Conservation (phyloP, 345 rosid species). For the Brassica cretica region DNA sequence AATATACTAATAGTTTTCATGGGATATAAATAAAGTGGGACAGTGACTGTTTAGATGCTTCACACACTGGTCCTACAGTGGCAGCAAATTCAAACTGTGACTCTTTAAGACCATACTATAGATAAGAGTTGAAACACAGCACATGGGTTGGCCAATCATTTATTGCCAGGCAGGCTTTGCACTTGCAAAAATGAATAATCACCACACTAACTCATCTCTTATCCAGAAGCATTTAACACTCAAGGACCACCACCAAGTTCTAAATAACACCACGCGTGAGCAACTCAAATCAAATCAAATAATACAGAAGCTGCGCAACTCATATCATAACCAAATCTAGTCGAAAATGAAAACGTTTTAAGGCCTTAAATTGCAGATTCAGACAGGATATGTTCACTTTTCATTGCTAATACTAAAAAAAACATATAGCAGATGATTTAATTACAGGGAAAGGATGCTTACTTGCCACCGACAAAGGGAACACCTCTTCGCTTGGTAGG, state of each 20-base stretch:
- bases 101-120: slow-evolving; percentile 1
- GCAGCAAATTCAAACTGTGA: slow-evolving; percentile 26
- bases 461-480: slow-evolving; percentile 73
- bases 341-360: not conserved
- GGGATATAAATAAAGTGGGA: slow-evolving; percentile 3
- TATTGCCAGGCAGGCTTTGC: slow-evolving; percentile 3
- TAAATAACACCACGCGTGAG: slow-evolving; percentile 1
- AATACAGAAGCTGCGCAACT: not conserved
- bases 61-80: slow-evolving; percentile 30
- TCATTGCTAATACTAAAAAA: not conserved
- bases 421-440: not conserved
- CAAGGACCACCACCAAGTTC: slow-evolving; percentile 20
- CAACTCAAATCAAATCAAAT: not conserved
- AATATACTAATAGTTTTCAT: not conserved
- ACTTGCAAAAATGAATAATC: not conserved
- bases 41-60: slow-evolving; percentile 5
- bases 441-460: slow-evolving; percentile 31
- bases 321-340: slow-evolving; percentile 13
- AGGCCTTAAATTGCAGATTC: not conserved
- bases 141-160: slow-evolving; percentile 11
- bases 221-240: slow-evolving; percentile 2
- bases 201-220: not conserved
- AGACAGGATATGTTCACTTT: not conserved
- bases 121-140: slow-evolving; percentile 20
- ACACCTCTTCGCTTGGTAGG: slow-evolving; percentile 52